Evolutionary conservation across 176 grass and related monocot genomes (phyloP).

Genomic region (Stipa capillata): DNA sequence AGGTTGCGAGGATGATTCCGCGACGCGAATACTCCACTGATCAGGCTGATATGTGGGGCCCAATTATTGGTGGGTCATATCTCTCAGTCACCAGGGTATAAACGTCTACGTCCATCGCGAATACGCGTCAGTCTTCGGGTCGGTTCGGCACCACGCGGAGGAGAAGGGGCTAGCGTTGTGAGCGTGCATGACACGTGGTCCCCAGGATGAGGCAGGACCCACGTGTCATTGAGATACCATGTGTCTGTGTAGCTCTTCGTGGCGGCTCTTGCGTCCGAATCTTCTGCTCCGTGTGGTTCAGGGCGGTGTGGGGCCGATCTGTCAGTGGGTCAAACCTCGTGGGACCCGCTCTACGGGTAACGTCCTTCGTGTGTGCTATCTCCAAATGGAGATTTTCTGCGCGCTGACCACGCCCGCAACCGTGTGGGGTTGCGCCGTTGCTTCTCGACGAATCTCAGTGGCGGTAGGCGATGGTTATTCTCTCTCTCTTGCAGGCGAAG

Average conservation of each 20-base stretch:
- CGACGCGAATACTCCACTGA: accelerated
- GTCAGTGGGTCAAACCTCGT: not conserved
- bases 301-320: not conserved
- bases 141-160: not conserved
- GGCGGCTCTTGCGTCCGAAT: not conserved
- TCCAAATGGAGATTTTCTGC: not conserved
- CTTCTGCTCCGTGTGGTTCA: not conserved
- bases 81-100: accelerated
- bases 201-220: not conserved
- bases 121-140: too few species aligned
- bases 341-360: not conserved
- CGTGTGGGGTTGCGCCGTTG: not conserved
- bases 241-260: not conserved
- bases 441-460: not conserved
- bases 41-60: accelerated
- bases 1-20: not conserved
- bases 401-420: not conserved
- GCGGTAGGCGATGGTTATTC: too few species aligned
- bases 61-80: accelerated
- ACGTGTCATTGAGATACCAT: not conserved
- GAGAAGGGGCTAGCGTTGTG: not conserved
- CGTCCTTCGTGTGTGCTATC: not conserved
- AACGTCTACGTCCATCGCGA: not conserved
- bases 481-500: too few species aligned
- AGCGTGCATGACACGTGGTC: conserved; percentile 1